phyloP scores from a whole-genome alignment of 2,329 filamentous ascomycete genomes.

The Incumbomyces delicatus region DNA sequence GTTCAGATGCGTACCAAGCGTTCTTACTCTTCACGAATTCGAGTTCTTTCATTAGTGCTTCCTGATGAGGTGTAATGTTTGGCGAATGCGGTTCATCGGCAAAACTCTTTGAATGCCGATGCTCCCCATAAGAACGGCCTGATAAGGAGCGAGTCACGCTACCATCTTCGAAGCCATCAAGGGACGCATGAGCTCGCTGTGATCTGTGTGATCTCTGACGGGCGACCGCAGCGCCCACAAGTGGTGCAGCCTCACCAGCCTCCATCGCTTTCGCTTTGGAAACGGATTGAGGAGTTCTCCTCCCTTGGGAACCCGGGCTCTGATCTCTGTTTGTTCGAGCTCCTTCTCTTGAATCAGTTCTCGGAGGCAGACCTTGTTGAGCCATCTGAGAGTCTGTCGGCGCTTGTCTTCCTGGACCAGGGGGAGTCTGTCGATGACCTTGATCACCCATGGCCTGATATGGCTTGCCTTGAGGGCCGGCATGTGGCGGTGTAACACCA shows the following conservation, averaged over 20 bases:
- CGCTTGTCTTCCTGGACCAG: constrained; percentile 32
- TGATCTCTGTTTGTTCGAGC: constrained; percentile 34
- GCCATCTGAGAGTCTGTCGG: constrained; percentile 38
- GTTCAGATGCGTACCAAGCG: constrained; percentile 93
- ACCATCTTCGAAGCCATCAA: constrained; percentile 59
- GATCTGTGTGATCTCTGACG: constrained; percentile 46
- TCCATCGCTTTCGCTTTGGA: constrained; percentile 38
- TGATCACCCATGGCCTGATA: not conserved
- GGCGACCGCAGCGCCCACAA: constrained; percentile 31
- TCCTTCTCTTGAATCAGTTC: constrained; percentile 31
- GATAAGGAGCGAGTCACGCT: constrained; percentile 31
- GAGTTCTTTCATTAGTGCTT: constrained; percentile 71
- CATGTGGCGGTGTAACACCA: constrained; percentile 21
- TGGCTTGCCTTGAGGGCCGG: constrained; percentile 9
- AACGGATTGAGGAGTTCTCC: constrained; percentile 49
- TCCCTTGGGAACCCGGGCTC: constrained; percentile 48
- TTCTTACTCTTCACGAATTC: constrained; percentile 77
- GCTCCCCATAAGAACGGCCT: constrained; percentile 22
- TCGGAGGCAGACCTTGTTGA: constrained; percentile 33
- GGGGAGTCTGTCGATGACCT: not conserved
- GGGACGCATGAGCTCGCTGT: constrained; percentile 52
- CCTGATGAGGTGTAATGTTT: constrained; percentile 38
- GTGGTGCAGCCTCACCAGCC: constrained; percentile 35
- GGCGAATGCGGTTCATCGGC: constrained; percentile 37
- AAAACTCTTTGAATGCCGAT: constrained; percentile 32